phyloP scores from a whole-genome alignment of 2,329 filamentous ascomycete species.

The Hymenoscyphus occultus region DNA sequence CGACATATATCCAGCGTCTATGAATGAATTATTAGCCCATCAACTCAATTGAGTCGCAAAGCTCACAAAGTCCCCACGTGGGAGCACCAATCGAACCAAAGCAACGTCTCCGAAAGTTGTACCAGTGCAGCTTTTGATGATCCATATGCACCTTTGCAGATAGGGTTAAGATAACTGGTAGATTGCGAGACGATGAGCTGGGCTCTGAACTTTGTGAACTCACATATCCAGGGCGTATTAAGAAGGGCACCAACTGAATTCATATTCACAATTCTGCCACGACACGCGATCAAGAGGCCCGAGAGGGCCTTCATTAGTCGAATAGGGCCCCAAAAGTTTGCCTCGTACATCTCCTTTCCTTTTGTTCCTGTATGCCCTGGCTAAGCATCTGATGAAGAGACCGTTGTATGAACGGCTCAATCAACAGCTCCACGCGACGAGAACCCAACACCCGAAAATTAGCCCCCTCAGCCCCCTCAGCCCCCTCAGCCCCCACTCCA shows the following conservation, averaged over 20 bases:
- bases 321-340: background rate
- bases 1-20: too few species aligned
- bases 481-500: too few species aligned
- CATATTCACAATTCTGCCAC: background rate
- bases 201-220: background rate
- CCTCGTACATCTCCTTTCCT: slow-evolving; percentile 36
- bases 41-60: too few species aligned
- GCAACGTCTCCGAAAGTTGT: background rate
- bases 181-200: background rate
- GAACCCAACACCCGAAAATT: too few species aligned
- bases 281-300: background rate
- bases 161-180: background rate
- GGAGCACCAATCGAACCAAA: too few species aligned
- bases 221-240: background rate
- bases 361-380: slow-evolving; percentile 78
- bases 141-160: background rate
- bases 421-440: slow-evolving; percentile 44
- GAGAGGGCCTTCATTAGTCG: background rate
- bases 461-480: too few species aligned
- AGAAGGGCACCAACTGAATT: background rate
- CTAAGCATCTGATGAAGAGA: slow-evolving; percentile 80
- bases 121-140: background rate
- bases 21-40: too few species aligned
- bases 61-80: too few species aligned
- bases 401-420: slow-evolving; percentile 76